phyloP scores from a whole-genome alignment of 2,329 filamentous ascomycete genomes.

The Penicillium sp. region DNA sequence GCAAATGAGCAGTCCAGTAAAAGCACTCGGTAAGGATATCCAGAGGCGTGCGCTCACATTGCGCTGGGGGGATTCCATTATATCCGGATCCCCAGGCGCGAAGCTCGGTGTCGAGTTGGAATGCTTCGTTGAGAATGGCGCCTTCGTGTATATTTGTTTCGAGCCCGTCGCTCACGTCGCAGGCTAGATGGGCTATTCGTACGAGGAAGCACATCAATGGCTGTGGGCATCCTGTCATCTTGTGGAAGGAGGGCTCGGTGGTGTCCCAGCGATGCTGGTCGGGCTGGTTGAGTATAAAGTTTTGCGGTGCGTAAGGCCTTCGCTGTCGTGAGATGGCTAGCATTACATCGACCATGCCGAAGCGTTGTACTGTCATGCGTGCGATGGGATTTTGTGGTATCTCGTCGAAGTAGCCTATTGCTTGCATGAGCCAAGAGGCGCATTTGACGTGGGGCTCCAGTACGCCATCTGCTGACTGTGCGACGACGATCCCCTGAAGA shows the following conservation, averaged over 20 bases:
- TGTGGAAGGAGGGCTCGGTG: conserved; percentile 26
- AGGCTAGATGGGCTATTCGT: conserved; percentile 23
- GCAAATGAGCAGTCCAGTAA: conserved; percentile 26
- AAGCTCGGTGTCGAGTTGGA: conserved; percentile 23
- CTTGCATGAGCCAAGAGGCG: conserved; percentile 25
- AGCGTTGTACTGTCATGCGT: conserved; percentile 23
- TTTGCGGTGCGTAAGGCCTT: conserved; percentile 18
- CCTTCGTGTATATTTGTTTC: background rate
- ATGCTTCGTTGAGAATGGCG: conserved; percentile 12
- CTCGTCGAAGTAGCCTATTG: conserved; percentile 16
- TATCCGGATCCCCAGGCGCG: conserved; percentile 20
- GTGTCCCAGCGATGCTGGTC: conserved; percentile 20
- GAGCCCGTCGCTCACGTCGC: conserved; percentile 17
- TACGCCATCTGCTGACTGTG: conserved; percentile 24
- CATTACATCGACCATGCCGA: conserved; percentile 29
- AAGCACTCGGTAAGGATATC: conserved; percentile 29
- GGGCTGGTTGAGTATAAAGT: conserved; percentile 21
- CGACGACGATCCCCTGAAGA: conserved; percentile 24
- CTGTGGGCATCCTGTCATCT: conserved; percentile 28
- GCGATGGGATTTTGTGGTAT: conserved; percentile 17
- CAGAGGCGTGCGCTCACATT: conserved; percentile 11
- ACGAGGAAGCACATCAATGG: conserved; percentile 26
- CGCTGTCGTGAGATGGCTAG: conserved; percentile 26
- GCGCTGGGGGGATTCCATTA: background rate
- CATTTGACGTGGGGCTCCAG: conserved; percentile 26